phyloP scores from a whole-genome alignment of 2,329 filamentous ascomycete genomes.

The Colletotrichum sublineola region DNA sequence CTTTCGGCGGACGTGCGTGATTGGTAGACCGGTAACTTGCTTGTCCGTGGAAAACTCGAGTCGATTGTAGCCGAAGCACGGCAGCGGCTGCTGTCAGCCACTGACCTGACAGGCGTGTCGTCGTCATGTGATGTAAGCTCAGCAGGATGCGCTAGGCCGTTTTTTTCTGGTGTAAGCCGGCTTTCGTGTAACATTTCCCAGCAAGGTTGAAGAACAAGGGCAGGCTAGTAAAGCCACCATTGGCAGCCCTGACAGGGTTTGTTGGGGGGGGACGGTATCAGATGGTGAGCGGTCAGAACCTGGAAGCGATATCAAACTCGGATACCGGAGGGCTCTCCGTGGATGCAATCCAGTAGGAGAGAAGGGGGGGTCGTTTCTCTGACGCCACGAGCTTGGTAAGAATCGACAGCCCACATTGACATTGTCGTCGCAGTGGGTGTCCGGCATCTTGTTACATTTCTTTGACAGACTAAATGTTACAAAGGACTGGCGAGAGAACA shows the following conservation, averaged over 20 bases:
- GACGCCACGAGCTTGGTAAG: conserved; percentile 24
- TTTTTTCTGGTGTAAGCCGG: conserved; percentile 25
- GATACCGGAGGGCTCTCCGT: conserved; percentile 1
- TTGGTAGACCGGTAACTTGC: conserved; percentile 1
- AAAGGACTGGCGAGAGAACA: conserved; percentile 14
- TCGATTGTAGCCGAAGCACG: conserved; percentile 15
- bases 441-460: conserved; percentile 4
- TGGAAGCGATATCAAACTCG: background rate
- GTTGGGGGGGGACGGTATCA: conserved; percentile 2
- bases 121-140: conserved; percentile 16
- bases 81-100: conserved; percentile 26
- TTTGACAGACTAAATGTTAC: background rate
- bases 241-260: conserved; percentile 5
- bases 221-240: conserved; percentile 4
- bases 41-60: conserved; percentile 16
- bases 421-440: conserved; percentile 5
- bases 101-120: conserved; percentile 18
- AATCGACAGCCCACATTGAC: conserved; percentile 17
- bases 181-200: conserved; percentile 18
- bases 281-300: conserved; percentile 18
- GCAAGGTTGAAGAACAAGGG: conserved; percentile 3
- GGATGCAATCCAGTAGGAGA: conserved; percentile 3
- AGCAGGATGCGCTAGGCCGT: conserved; percentile 3
- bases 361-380: conserved; percentile 5
- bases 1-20: background rate